Evolutionary conservation across 805 yeast species (phyloP).

Genomic region (Candida suzukii): DNA sequence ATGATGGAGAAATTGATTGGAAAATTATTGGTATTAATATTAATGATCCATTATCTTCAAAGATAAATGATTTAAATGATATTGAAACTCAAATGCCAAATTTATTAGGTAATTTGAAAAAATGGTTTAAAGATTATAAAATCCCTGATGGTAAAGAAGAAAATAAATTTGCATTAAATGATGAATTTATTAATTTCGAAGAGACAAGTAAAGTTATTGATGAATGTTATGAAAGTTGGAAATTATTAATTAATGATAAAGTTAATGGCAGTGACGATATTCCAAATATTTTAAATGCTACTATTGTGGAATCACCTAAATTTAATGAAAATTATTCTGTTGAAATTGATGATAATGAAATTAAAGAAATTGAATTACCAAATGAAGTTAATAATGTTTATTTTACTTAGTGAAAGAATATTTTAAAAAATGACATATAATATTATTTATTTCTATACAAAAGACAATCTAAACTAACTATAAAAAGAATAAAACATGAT

Average conservation of each 20-base stretch:
- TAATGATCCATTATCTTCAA: slow-evolving; percentile 56
- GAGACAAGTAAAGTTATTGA: slow-evolving; percentile 54
- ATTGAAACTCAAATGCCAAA: slow-evolving; percentile 65
- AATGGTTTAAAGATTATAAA: slow-evolving; percentile 82
- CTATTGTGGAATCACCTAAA: not conserved
- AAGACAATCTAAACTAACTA: too few relatives aligned
- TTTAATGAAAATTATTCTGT: not conserved
- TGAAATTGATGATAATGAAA: not conserved
- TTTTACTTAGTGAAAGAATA: too few relatives aligned
- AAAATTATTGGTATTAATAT: slow-evolving; percentile 68
- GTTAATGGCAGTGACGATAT: slow-evolving; percentile 13
- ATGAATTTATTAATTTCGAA: slow-evolving; percentile 50
- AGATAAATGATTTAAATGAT: slow-evolving; percentile 58
- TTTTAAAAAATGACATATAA: too few relatives aligned
- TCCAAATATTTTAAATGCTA: not conserved
- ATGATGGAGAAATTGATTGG: slow-evolving; percentile 98
- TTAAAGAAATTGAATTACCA: not conserved
- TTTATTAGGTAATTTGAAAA: slow-evolving; percentile 57
- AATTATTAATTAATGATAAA: slow-evolving; percentile 39
- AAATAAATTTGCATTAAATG: slow-evolving; percentile 70
- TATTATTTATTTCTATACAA: too few relatives aligned
- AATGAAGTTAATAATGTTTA: not conserved
- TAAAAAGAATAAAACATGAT: too few relatives aligned
- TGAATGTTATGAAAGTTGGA: slow-evolving; percentile 70
- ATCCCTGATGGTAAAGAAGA: slow-evolving; percentile 75